Evolutionary conservation across 805 yeast species (phyloP).

Genomic region (Saccharomycopsis babjevae): DNA sequence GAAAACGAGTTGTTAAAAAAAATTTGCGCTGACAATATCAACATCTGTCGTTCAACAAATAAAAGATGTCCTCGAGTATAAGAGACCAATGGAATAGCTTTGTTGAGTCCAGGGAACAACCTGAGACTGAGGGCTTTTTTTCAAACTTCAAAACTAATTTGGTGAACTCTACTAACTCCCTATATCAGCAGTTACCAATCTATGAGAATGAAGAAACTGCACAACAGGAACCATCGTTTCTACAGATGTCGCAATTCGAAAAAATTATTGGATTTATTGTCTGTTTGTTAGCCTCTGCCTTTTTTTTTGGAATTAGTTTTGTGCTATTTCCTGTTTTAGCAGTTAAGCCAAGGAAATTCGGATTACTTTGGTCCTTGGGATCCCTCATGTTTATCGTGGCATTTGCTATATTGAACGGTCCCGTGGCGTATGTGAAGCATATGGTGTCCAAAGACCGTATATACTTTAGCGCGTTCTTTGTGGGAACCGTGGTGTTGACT

Average conservation of each 20-base stretch:
- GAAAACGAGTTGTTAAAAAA: neutral
- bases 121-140: constrained; percentile 6
- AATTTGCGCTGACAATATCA: neutral
- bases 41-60: neutral
- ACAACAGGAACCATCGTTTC: constrained; percentile 68
- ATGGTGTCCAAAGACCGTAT: constrained; percentile 66
- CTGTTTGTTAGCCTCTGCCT: constrained; percentile 63
- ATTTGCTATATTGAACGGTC: constrained; percentile 93
- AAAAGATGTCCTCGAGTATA: constrained; percentile 2
- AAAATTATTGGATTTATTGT: constrained; percentile 67
- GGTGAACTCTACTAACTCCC: constrained; percentile 35
- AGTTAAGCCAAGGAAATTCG: constrained; percentile 84
- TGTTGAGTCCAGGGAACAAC: constrained; percentile 4
- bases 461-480: constrained; percentile 72
- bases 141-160: constrained; percentile 12
- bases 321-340: constrained; percentile 84
- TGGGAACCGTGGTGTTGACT: constrained; percentile 70
- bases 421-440: constrained; percentile 69
- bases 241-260: constrained; percentile 61
- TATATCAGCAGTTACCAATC: constrained; percentile 58
- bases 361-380: constrained; percentile 84
- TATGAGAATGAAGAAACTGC: constrained; percentile 38
- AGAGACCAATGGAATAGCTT: constrained; percentile 18
- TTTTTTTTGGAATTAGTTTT: constrained; percentile 74
- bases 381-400: constrained; percentile 78